Evolutionary conservation across 2,329 filamentous ascomycete species (phyloP), one percentile per base, ranked within the genome.

Genomic region (Ophiocordyceps camponoti-saundersi): DNA sequence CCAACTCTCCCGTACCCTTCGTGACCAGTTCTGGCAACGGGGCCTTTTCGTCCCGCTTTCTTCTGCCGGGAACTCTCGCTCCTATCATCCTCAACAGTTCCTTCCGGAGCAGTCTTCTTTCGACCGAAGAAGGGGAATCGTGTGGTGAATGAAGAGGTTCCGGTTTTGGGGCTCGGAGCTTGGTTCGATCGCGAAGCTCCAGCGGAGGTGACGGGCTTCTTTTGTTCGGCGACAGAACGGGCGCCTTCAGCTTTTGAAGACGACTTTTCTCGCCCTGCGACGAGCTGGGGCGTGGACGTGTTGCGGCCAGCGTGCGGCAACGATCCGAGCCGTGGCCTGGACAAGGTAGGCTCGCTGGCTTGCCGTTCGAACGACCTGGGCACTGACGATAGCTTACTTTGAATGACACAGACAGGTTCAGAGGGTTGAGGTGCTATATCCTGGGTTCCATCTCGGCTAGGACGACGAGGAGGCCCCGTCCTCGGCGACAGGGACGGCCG

Each of bases 1-100:
- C 79, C 78, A 48, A 85, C 69, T 48, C 74, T 75, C 1, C 82
- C 82, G 56, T 90, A 89, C 1, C 83, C 83, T 65, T 96, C 90
- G 56, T 96, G 88, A 0, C 90, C 90, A 36, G 90, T 96, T n/a
- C 90, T 90, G 40, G 90, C 90, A 16, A 75, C 78, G 21, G 90
- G 90, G 0, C 90, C 89, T 61, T 87, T 90, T 26, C 83, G 75
- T 22, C 67, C 22, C 3, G 44, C 43, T 43, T 55, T 59, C 44
- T 55, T 55, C 23, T 55, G 55, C 1, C 20, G 41, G 18, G 41
- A 16, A 20, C 54, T 52, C 29, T 56, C 78, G 36, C 72, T 70
- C 57, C 73, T 78, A n/a, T 79, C 73, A 1, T 60, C 49, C 20
- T 61, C 61, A 12, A 63, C 50, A 12, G 63, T 49, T n/a, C 62